Evolutionary conservation across 805 yeast genomes (phyloP).

Genomic region (Cyberlindnera nakhonratchasimensis): DNA sequence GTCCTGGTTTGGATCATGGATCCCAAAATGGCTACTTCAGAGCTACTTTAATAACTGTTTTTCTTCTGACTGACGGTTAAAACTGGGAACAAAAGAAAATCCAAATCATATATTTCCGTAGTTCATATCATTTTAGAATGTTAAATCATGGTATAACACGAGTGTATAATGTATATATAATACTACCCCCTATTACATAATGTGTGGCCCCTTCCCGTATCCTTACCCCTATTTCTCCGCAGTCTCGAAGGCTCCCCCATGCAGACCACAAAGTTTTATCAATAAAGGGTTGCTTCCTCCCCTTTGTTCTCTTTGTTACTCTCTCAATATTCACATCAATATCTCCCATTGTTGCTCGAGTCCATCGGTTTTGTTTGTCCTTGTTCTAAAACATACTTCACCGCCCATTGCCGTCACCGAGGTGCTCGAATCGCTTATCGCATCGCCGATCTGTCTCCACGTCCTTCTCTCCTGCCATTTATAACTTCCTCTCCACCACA

Average conservation of each 20-base stretch:
- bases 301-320: not conserved
- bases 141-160: not conserved
- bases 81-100: too few species aligned
- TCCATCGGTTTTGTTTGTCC: too few species aligned
- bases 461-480: not conserved
- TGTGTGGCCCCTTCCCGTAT: not conserved
- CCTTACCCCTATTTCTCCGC: slow-evolving; percentile 4
- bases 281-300: not conserved
- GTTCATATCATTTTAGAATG: too few species aligned
- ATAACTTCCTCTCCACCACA: not conserved
- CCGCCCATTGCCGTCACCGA: too few species aligned
- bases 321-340: too few species aligned
- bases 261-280: too few species aligned
- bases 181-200: not conserved
- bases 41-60: slow-evolving; percentile 19
- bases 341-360: too few species aligned
- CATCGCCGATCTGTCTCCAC: slow-evolving; percentile 1
- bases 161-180: not conserved
- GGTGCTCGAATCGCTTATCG: not conserved
- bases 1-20: slow-evolving; percentile 16
- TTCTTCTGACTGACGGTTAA: not conserved
- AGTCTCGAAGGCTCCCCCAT: too few species aligned
- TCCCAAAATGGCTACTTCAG: slow-evolving; percentile 23
- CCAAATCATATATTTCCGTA: too few species aligned
- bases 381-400: too few species aligned